Conservation (phyloP, 306 rosid genomes). For the Phaseolus lunatus region DNA sequence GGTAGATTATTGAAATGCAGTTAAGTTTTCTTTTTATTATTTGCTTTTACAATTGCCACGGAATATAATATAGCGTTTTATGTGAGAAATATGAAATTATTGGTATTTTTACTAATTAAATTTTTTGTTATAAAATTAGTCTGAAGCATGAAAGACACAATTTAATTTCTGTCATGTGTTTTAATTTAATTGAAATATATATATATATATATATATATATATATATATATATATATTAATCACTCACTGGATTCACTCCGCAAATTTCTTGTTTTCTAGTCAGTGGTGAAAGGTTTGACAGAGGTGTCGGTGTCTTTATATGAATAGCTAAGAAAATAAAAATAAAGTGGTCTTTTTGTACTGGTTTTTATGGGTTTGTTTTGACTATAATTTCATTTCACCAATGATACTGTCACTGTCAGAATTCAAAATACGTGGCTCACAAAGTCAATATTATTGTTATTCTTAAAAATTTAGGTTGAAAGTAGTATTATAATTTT, state of each 20-base stretch:
- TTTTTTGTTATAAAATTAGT: background rate
- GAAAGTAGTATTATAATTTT: no score
- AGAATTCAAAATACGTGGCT: background rate
- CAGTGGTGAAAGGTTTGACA: background rate
- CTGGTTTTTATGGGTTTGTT: background rate
- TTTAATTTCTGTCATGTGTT: background rate
- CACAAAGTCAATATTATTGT: background rate
- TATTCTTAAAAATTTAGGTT: no score
- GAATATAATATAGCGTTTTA: background rate
- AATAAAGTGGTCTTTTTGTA: background rate
- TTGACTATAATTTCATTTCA: background rate
- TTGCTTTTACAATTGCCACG: background rate
- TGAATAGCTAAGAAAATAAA: background rate
- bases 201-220: no score
- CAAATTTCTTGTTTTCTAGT: background rate
- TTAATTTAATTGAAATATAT: background rate
- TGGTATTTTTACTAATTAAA: no score
- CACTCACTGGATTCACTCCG: slow-evolving; percentile 1
- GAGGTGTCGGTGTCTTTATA: slow-evolving; percentile 40
- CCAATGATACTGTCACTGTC: background rate
- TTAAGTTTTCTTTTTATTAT: background rate
- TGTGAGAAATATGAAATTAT: background rate
- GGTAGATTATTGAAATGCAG: slow-evolving; percentile 24
- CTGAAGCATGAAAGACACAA: background rate
- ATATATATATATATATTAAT: no score